Conservation (phyloP, 1,139 yeast species). For the Arxiozyma heterogenica region DNA sequence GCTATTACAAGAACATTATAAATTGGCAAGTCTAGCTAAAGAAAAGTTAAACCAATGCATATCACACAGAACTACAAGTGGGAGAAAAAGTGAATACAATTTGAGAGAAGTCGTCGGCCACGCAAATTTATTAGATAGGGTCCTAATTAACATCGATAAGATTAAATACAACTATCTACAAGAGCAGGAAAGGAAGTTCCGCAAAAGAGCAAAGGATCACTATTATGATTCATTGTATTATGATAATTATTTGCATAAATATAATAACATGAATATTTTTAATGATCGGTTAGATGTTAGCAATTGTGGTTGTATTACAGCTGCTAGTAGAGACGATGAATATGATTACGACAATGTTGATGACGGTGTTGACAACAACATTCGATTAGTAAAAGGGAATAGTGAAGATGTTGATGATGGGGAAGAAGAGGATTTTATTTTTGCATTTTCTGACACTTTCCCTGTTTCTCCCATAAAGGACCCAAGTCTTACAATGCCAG, state of each 20-base stretch:
- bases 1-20: conserved; percentile 4
- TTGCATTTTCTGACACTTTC: not conserved
- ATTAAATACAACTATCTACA: conserved; percentile 3
- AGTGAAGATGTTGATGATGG: not conserved
- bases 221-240: not conserved
- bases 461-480: not conserved
- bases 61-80: not conserved
- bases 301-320: not conserved
- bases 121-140: conserved; percentile 21
- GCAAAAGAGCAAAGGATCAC: not conserved
- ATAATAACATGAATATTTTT: too few species aligned
- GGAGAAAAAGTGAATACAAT: conserved; percentile 7
- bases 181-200: not conserved
- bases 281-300: too few species aligned
- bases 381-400: not conserved
- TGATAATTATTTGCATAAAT: not conserved
- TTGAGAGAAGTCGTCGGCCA: conserved; percentile 22
- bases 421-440: not conserved
- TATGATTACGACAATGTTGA: not conserved
- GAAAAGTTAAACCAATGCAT: conserved; percentile 2
- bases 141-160: conserved; percentile 11
- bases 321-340: not conserved
- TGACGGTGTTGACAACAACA: too few species aligned
- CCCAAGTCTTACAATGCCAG: not conserved
- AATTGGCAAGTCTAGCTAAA: conserved; percentile 2